Evolutionary conservation across 2,329 filamentous ascomycete genomes (phyloP), one percentile per base, ranked within the genome.

Genomic region (Anthostomella pinea): DNA sequence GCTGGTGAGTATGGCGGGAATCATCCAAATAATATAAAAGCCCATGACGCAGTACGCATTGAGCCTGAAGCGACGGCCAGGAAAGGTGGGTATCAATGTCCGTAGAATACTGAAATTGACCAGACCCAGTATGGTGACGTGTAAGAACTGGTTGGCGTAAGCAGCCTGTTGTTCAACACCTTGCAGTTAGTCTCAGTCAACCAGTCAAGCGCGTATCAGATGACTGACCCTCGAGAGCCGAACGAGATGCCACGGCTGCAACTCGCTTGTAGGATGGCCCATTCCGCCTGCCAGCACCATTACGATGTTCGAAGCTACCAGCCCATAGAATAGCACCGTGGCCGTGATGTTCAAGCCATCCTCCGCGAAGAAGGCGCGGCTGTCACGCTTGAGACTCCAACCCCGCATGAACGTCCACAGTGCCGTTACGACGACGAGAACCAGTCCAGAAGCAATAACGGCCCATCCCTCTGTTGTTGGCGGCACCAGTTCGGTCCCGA

Each of bases 231-330:
- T 43, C n/a, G 45, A 27, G 22, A 52, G 45, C 22, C 47, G 43
- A 19, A 41, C 30, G 13, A 49, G 8, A 34, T 52, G 49, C 45
- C 47, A 47, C 14, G 42, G 39, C 26, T 48, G 59, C 2, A 67
- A 63, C 16, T 63, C 60, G 44, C 17, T 25, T 13, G 33, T 15
- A 19, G 43, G 45, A 41, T 45, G 32, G 8, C 47, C 47, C 31
- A 46, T 17, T 14, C 47, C 47, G 6, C 47, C 47, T 9, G 30
- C 15, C 6, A 46, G 17, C 2, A 48, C 47, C 38, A 41, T 40
- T 8, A 38, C 31, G 28, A 48, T 46, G 19, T 42, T 37, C n/a
- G 32, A 13, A 15, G 42, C 33, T 11, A 48, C 23, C 8, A 48
- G 40, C 13, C 42, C 32, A 14, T 41, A 50, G 25, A 50, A 50